Conservation (phyloP, 176 grass and related monocot genomes). For the Lolium perenne region DNA sequence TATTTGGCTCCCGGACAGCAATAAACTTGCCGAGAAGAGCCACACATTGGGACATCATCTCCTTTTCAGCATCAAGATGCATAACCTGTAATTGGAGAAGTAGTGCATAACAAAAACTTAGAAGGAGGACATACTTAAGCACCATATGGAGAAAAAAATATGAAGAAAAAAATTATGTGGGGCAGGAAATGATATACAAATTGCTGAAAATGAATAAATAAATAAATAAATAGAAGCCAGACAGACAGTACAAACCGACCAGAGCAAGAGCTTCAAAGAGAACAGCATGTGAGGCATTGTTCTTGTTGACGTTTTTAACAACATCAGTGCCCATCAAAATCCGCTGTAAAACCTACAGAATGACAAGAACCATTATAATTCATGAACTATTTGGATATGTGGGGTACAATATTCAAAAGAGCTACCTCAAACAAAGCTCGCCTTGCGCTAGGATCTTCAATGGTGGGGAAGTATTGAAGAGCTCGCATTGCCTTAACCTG, state of each 20-base stretch:
- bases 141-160: background rate
- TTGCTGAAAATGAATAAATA: constrained; percentile 24
- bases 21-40: constrained; percentile 99
- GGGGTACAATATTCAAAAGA: constrained; percentile 16
- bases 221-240: background rate
- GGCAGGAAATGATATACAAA: constrained; percentile 8
- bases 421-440: constrained; percentile 93
- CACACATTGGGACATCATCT: constrained; percentile 99
- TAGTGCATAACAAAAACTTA: constrained; percentile 31
- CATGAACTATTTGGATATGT: background rate
- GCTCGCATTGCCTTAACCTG: constrained; percentile 99
- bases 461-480: constrained; percentile 94
- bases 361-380: constrained; percentile 19
- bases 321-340: constrained; percentile 99
- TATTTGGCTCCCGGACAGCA: constrained; percentile 98
- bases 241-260: constrained; percentile 56
- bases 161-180: background rate
- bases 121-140: constrained; percentile 22
- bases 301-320: constrained; percentile 99
- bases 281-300: constrained; percentile 99
- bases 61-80: constrained; percentile 99
- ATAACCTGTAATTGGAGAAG: constrained; percentile 67
- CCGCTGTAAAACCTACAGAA: constrained; percentile 90
- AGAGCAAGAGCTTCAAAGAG: constrained; percentile 98
- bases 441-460: constrained; percentile 92